Percentiles rank a stretch among this genome's conserved stretches.
Evolutionary conservation across 257 asterid species (phyloP).

Genomic region (Solanum rostratum): DNA sequence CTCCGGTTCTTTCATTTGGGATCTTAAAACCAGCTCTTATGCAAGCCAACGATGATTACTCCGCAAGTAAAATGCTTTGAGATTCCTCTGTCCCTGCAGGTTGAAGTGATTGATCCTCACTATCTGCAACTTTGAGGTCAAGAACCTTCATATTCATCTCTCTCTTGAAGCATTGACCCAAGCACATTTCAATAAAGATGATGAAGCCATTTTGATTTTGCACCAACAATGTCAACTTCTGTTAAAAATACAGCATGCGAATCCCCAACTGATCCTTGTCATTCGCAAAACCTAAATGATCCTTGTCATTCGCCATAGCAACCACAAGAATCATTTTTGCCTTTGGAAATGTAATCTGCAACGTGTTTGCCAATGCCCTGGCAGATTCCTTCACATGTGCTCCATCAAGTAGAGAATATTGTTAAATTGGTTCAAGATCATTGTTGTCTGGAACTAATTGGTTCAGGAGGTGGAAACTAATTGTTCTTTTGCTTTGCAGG

Average conservation of each 20-base stretch:
- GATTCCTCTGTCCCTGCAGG: conserved; percentile 7
- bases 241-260: conserved; percentile 69
- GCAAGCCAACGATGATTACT: conserved; percentile 32
- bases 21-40: conserved; percentile 39
- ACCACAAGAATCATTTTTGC: conserved; percentile 37
- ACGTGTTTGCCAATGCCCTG: conserved; percentile 50
- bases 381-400: conserved; percentile 97
- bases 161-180: conserved; percentile 67
- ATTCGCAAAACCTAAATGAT: conserved; percentile 72
- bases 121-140: conserved; percentile 18
- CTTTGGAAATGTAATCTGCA: conserved; percentile 31
- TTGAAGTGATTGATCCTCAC: conserved; percentile 14
- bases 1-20: conserved; percentile 23
- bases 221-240: conserved; percentile 81
- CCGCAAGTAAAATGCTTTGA: conserved; percentile 33
- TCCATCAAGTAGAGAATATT: not conserved
- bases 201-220: conserved; percentile 47
- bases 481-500: conserved; percentile 28
- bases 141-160: conserved; percentile 29
- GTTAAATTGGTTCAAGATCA: not conserved
- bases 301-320: conserved; percentile 95
- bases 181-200: conserved; percentile 36
- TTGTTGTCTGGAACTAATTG: not conserved
- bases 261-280: conserved; percentile 78
- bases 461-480: not conserved